These are phyloP conservation scores for Vaccinium vitisidaea DNA, from an alignment of 148 eudicot species.

Conservation along the genomic window DNA sequence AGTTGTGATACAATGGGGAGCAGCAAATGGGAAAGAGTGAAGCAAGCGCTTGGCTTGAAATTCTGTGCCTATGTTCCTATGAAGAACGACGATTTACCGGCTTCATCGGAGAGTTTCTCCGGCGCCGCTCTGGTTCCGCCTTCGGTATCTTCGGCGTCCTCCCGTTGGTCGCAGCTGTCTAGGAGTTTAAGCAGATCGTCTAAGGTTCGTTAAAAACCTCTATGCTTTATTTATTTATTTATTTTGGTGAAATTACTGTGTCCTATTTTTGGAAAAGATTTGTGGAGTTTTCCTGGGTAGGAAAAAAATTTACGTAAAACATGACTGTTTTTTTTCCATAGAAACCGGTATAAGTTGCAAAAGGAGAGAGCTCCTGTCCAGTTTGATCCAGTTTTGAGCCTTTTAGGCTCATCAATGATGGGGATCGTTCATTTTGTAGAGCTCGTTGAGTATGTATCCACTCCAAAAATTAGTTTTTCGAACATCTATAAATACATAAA, in stretches of 20 bases:
- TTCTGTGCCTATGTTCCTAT: constrained; percentile 30
- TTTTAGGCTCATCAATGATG: too few species aligned
- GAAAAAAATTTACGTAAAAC: neutral
- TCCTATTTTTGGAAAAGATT: neutral
- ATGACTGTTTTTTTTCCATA: neutral
- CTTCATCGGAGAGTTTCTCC: constrained; percentile 19
- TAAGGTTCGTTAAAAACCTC: constrained; percentile 28
- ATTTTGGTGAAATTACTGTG: neutral
- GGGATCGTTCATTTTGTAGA: too few species aligned
- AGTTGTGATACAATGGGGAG: constrained; percentile 2
- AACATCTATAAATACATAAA: too few species aligned
- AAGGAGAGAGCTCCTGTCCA: too few species aligned
- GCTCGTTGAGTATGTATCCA: too few species aligned
- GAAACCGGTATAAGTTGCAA: neutral
- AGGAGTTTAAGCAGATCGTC: constrained; percentile 39
- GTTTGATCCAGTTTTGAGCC: too few species aligned
- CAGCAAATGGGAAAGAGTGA: constrained; percentile 50
- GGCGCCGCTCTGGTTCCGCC: constrained; percentile 20
- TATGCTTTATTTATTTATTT: neutral
- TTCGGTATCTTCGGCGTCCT: constrained; percentile 22
- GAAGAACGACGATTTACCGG: constrained; percentile 6
- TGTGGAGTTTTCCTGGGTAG: neutral
- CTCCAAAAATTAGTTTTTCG: too few species aligned
- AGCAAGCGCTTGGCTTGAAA: constrained; percentile 33
- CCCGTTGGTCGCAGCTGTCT: constrained; percentile 40